phyloP scores from a whole-genome alignment of 495 filamentous ascomycete species.

The Podospora appendiculata region DNA sequence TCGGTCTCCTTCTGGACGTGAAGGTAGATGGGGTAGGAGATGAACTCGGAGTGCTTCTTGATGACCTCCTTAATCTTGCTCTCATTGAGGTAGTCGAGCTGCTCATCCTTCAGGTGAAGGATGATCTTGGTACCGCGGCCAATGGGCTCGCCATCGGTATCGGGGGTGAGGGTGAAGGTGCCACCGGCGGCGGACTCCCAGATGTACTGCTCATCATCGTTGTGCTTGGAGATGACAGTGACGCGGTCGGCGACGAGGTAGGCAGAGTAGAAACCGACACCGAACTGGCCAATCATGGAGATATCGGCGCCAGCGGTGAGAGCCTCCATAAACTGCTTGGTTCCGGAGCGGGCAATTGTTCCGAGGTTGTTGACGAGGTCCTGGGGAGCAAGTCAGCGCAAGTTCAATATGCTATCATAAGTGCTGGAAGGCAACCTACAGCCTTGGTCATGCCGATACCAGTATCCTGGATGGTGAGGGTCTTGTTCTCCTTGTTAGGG shows the following conservation, averaged over 20 bases:
- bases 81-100: slow-evolving; percentile 96
- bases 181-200: slow-evolving; percentile 98
- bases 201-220: slow-evolving; percentile 99
- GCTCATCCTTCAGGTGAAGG: slow-evolving; percentile 98
- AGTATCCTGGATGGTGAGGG: slow-evolving; percentile 90
- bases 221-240: slow-evolving; percentile 94
- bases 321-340: slow-evolving; percentile 99
- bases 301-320: slow-evolving; percentile 97
- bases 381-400: slow-evolving; percentile 34
- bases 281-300: slow-evolving; percentile 99
- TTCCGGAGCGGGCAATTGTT: slow-evolving; percentile 97
- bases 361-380: slow-evolving; percentile 99
- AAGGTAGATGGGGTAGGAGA: slow-evolving; percentile 99
- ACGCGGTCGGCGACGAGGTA: slow-evolving; percentile 98
- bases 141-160: slow-evolving; percentile 83
- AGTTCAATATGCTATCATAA: background rate
- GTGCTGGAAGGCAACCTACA: slow-evolving; percentile 57
- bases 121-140: slow-evolving; percentile 96
- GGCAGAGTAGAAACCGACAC: slow-evolving; percentile 99
- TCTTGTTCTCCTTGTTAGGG: slow-evolving; percentile 93
- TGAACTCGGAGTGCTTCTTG: slow-evolving; percentile 99
- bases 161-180: slow-evolving; percentile 87
- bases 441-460: slow-evolving; percentile 99
- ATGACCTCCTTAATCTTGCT: slow-evolving; percentile 99
- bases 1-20: slow-evolving; percentile 98